phyloP scores from a whole-genome alignment of 371 early-diverging fungal genomes.

The Mucor circinelloides region DNA sequence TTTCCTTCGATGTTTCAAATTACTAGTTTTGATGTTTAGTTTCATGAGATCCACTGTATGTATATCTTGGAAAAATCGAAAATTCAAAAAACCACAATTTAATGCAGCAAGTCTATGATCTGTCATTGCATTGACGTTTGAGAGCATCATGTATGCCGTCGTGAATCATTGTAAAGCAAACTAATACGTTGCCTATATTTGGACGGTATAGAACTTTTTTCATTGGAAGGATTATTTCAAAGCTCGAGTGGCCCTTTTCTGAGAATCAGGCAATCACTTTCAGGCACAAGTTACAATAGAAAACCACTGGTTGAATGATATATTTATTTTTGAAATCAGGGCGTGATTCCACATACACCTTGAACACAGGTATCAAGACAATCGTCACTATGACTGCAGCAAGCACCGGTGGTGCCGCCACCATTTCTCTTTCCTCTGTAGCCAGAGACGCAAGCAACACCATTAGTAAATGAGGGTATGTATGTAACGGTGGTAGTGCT shows the following conservation, averaged over 20 bases:
- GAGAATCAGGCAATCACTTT: neutral
- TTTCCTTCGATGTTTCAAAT: neutral
- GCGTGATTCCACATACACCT: neutral
- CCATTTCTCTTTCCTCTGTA: slow-evolving; percentile 9
- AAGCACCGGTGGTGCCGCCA: slow-evolving; percentile 8
- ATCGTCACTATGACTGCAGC: slow-evolving; percentile 8
- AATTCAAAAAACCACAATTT: too few species aligned
- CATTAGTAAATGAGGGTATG: neutral
- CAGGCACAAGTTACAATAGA: neutral
- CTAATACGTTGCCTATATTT: too few species aligned
- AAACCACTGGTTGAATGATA: too few species aligned
- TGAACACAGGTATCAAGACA: slow-evolving; percentile 11
- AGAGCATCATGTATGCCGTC: too few species aligned
- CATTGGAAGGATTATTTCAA: too few species aligned
- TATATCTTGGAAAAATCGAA: too few species aligned
- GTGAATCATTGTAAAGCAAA: too few species aligned
- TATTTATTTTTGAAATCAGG: neutral
- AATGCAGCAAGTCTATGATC: neutral
- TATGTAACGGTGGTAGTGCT: neutral
- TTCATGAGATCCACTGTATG: too few species aligned
- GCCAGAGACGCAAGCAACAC: neutral
- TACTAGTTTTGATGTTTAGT: neutral
- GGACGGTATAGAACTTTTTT: too few species aligned
- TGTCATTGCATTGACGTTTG: too few species aligned
- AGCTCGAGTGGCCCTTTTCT: too few species aligned